These are phyloP conservation scores for Petunia secreta DNA, from an alignment of 257 asterid species.

Conservation along the genomic window DNA sequence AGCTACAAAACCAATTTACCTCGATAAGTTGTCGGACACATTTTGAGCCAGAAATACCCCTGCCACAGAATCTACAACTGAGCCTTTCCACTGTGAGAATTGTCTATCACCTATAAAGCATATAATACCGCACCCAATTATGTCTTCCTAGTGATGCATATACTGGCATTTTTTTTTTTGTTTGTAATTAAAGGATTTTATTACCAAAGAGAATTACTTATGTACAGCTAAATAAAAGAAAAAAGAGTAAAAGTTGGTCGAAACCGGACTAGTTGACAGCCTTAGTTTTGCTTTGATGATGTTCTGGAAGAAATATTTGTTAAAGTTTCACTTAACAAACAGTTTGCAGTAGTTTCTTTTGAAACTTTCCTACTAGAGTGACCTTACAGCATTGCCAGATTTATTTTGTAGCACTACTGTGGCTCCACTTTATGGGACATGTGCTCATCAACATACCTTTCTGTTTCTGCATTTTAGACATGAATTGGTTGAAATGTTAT, in stretches of 20 bases:
- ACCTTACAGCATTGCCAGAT: background rate
- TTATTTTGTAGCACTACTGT: background rate
- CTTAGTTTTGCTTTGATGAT: background rate
- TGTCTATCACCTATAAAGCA: constrained; percentile 61
- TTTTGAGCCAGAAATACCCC: constrained; percentile 83
- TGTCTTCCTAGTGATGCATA: constrained; percentile 2
- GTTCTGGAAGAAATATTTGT: background rate
- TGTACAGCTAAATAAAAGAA: too few species aligned
- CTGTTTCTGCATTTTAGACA: background rate
- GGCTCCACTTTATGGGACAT: background rate
- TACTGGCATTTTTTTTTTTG: background rate
- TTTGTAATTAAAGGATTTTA: too few species aligned
- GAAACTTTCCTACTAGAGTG: background rate
- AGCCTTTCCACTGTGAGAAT: constrained; percentile 82
- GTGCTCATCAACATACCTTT: background rate
- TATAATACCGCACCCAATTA: background rate
- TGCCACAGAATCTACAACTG: constrained; percentile 75
- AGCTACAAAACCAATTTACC: constrained; percentile 37
- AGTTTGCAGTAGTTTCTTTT: constrained; percentile 1
- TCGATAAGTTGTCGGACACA: constrained; percentile 75
- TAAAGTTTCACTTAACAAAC: background rate
- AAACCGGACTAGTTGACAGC: too few species aligned
- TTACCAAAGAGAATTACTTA: too few species aligned
- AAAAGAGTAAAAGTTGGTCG: too few species aligned
- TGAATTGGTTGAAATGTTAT: background rate